Base-by-base conservation (phyloP, 2,329 filamentous ascomycete species). In the Annulohypoxylon truncatum region DNA sequence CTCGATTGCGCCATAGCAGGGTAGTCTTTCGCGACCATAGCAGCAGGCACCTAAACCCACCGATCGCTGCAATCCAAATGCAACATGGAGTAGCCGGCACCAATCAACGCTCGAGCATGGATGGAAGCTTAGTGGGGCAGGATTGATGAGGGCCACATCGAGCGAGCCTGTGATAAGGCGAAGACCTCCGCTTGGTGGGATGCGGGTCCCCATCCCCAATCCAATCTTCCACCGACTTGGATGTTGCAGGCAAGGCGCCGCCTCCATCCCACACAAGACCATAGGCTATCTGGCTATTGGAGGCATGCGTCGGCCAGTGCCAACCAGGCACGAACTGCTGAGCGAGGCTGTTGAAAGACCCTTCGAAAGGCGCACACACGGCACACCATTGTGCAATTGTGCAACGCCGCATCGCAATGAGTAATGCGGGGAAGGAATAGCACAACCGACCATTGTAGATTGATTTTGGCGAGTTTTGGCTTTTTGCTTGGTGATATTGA, bases 1-100 rank as follows among this genome's bases (percentile, higher is more conserved):
- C 72, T 76, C 67, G 70, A 77, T 76, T 74, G 75, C 75, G 75
- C 76, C 66, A 77, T 77, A 64, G 71, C 70, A 73, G 69, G 71
- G 71, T 67, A 71, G 63, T 72, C 68, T 73, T 71, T 74, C 71
- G 72, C 69, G 68, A 69, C 52, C 67, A 65, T 61, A 69, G 51
- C 40, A 66, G 69, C 42, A 46, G 42, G 42, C 40, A 64, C 66
- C 69, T 61, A 60, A 68, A 66, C 50, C 65, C 65, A 70, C 58
- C 67, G 69, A 68, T 64, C 67, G 61, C 67, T 67, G 69, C 64
- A 68, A 26, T 54, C 46, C 31, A 52, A 57, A 72, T 71, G 66
- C 70, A 69, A 68, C 66, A 53, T 28, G 44, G 54, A 20, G 58
- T 28, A 33, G 22, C 40, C 54, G 58, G 53, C 28, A 56, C 72